Evolutionary conservation across 306 rosid genomes (phyloP), one percentile per base, ranked within the genome.

Genomic region (Dicorynia guianensis): DNA sequence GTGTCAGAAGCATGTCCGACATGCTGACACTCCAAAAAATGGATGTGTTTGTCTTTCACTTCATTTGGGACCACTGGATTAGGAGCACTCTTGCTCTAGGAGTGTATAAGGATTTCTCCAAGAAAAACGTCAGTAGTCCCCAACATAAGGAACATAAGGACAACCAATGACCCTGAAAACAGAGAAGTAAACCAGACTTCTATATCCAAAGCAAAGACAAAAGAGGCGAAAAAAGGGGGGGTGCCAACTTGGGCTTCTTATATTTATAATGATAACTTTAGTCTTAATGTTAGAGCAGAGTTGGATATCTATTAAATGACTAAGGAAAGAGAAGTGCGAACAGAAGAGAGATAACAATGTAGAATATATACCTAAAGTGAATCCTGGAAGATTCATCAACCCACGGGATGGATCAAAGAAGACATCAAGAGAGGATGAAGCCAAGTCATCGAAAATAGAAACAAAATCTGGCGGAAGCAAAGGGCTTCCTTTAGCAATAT

Each of bases 401-500:
- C 91, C 90, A 75, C 75, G 93, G 38, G 98, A 84, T n/a, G 98
- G 97, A 87, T 95, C 98, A 83, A 95, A 95, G 89, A 92, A 95
- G 77, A 92, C 89, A 77, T 95, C 98, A 63, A 95, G 96, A 53
- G 98, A 95, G 67, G 98, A 95, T 18, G 98, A 95, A 75, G 98
- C 87, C 80, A 89, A 68, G 82, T 95, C 98, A 78, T 95, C 98
- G 79, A 95, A 95, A 36, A 95, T 90, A 64, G 98, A 92, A 80
- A 85, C 97, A 89, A 95, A 95, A 80, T 92, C 96, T 54, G 98
- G 98, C 14, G 98, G 98, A 62, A 95, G 98, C 84, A 92, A 79
- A 61, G 91, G 80, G 81, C 98, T 95, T 82, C 98, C 98, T 84
- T 95, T 95, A 69, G 97, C 98, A 61, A 95, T 90, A 85, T 95